Conservation (phyloP, 345 rosid species). For the Eucalyptus paniculata region DNA sequence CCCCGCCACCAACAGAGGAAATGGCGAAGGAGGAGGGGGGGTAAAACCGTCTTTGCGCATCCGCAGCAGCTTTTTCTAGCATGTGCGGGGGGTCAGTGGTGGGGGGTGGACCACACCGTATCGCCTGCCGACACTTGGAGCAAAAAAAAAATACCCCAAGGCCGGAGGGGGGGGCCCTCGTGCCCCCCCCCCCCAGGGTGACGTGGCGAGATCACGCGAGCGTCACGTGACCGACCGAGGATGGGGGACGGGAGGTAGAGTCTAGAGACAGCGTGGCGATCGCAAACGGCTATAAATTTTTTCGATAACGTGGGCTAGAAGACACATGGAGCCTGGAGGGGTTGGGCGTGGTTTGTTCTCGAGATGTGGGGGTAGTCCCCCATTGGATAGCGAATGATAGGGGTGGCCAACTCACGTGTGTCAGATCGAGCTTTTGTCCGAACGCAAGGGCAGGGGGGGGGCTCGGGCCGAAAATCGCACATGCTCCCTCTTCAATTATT, state of each 20-base stretch:
- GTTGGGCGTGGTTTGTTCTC: background rate
- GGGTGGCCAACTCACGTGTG: background rate
- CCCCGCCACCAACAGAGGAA: background rate
- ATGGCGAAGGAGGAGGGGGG: background rate
- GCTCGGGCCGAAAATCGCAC: background rate
- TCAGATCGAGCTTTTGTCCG: background rate
- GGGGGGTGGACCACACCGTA: background rate
- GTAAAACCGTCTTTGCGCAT: background rate
- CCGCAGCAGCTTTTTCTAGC: background rate
- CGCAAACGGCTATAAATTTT: background rate
- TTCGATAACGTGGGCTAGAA: background rate
- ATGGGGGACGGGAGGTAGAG: background rate
- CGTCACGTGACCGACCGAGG: background rate
- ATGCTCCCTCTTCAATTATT: background rate
- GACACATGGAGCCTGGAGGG: background rate
- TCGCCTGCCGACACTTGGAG: background rate
- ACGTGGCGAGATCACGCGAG: background rate
- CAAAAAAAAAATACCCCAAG: too few relatives aligned
- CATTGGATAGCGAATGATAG: background rate
- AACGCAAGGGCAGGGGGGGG: background rate
- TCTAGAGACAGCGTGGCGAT: background rate
- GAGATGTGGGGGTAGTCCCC: background rate
- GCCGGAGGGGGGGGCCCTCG: background rate
- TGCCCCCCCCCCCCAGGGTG: background rate
- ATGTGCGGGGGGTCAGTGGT: background rate